A percentile compares a stretch with the other conserved stretches of the same genome.
These are phyloP conservation scores for Ustilago trichophora DNA, from an alignment of 1,284 basidiomycete genomes.

Conservation along the genomic window DNA sequence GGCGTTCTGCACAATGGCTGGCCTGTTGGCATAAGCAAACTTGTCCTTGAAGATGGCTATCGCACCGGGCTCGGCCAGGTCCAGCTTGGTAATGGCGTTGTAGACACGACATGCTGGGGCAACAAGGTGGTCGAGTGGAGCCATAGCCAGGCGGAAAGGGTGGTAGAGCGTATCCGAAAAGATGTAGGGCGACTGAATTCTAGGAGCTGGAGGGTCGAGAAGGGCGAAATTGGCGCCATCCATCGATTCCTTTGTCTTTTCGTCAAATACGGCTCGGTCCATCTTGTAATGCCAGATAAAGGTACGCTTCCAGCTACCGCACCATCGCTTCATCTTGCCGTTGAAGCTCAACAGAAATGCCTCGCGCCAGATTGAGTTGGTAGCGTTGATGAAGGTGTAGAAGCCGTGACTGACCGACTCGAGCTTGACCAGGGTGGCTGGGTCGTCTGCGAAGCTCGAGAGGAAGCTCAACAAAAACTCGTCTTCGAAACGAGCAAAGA, in stretches of 20 bases:
- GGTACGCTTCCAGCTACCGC: conserved; percentile 61
- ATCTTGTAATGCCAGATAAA: conserved; percentile 42
- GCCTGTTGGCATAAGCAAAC: conserved; percentile 40
- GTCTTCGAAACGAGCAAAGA: conserved; percentile 48
- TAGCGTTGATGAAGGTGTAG: conserved; percentile 52
- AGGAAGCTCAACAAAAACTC: conserved; percentile 53
- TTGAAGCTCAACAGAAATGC: conserved; percentile 39
- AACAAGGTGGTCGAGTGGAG: conserved; percentile 46
- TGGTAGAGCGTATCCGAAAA: conserved; percentile 60
- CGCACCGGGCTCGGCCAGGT: conserved; percentile 26
- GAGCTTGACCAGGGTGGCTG: conserved; percentile 32
- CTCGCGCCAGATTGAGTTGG: conserved; percentile 55
- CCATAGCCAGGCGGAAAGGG: conserved; percentile 52
- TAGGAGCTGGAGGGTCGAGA: conserved; percentile 19
- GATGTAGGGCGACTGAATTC: conserved; percentile 44
- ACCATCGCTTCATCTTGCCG: conserved; percentile 51
- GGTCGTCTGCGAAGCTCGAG: conserved; percentile 34
- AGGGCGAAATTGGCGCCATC: conserved; percentile 29
- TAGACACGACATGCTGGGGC: conserved; percentile 33
- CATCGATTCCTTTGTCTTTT: conserved; percentile 20
- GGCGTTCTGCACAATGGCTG: conserved; percentile 56
- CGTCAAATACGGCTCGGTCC: conserved; percentile 16
- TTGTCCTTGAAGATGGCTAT: conserved; percentile 27
- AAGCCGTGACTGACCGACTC: conserved; percentile 43
- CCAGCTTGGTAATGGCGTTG: conserved; percentile 46